These are phyloP conservation scores for Dimocarpus longan DNA, from an alignment of 345 rosid species.

Conservation along the genomic window DNA sequence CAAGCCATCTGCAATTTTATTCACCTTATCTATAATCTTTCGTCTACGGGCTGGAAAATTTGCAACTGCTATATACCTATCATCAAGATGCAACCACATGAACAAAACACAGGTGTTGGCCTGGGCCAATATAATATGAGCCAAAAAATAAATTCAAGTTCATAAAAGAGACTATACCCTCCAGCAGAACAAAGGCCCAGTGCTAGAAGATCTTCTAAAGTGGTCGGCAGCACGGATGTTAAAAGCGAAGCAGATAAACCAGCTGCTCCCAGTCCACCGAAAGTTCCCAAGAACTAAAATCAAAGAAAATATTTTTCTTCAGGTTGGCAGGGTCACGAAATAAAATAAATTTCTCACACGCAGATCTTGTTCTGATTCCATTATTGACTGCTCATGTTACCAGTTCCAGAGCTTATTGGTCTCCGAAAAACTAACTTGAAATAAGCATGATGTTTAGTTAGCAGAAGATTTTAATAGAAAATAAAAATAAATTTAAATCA, in stretches of 20 bases:
- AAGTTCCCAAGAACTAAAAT: slow-evolving; percentile 72
- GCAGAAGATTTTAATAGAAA: not conserved
- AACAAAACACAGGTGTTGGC: not conserved
- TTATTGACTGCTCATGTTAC: not conserved
- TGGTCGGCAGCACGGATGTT: slow-evolving; percentile 81
- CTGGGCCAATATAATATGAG: not conserved
- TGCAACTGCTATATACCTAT: slow-evolving; percentile 74
- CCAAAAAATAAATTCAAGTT: not conserved
- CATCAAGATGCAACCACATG: slow-evolving; percentile 6
- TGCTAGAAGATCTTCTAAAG: slow-evolving; percentile 93
- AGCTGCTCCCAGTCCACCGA: slow-evolving; percentile 93
- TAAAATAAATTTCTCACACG: not conserved
- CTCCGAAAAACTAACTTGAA: not conserved
- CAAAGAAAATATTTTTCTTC: slow-evolving; percentile 22
- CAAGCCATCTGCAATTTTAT: slow-evolving; percentile 59
- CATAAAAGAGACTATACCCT: slow-evolving; percentile 57
- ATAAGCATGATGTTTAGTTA: not conserved
- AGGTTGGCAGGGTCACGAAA: slow-evolving; percentile 4
- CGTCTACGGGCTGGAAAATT: slow-evolving; percentile 74
- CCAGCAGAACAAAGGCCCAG: slow-evolving; percentile 96
- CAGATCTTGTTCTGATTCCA: not conserved
- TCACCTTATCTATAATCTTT: slow-evolving; percentile 65
- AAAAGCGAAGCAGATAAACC: slow-evolving; percentile 90
- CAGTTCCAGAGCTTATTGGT: not conserved
- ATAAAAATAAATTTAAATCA: not conserved